phyloP scores from a whole-genome alignment of 805 yeast species.

The Yamadazyma akitaensis region DNA sequence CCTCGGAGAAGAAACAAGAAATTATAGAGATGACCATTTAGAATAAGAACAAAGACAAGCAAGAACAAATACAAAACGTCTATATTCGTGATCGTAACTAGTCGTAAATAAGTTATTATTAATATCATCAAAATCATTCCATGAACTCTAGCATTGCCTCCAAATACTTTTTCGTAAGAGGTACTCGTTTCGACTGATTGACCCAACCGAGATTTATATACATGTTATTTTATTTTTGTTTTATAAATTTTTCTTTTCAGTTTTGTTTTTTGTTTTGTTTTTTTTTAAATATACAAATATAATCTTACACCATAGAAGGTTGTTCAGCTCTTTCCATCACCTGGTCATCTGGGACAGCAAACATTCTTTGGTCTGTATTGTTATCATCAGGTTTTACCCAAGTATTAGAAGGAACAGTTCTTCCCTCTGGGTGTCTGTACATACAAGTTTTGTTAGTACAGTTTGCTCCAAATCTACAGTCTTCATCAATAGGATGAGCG shows the following conservation, averaged over 20 bases:
- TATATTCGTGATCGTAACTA: background rate
- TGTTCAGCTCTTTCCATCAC: slow-evolving; percentile 61
- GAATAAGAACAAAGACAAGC: background rate
- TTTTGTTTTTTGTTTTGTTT: slow-evolving; percentile 13
- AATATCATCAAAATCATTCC: background rate
- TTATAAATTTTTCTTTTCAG: slow-evolving; percentile 7
- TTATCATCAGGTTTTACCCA: slow-evolving; percentile 29
- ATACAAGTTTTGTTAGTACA: slow-evolving; percentile 73
- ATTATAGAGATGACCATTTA: too few species aligned
- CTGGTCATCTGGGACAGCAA: slow-evolving; percentile 75
- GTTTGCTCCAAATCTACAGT: slow-evolving; percentile 73
- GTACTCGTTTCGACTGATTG: too few species aligned
- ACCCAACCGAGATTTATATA: too few species aligned
- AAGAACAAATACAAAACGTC: background rate
- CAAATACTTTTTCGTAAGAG: too few species aligned
- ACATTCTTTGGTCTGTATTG: slow-evolving; percentile 57
- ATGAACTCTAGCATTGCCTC: too few species aligned
- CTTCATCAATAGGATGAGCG: slow-evolving; percentile 76
- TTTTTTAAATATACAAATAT: slow-evolving; percentile 8
- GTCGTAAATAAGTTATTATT: background rate
- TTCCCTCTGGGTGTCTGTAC: slow-evolving; percentile 80
- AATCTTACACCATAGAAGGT: slow-evolving; percentile 5
- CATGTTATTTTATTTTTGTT: background rate
- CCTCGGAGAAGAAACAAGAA: too few species aligned
- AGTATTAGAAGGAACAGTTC: slow-evolving; percentile 36